A percentile compares a stretch with the other conserved stretches of the same genome.
These are phyloP conservation scores for Camellia oleifera DNA, from an alignment of 179 eudicot species.

Conservation along the genomic window DNA sequence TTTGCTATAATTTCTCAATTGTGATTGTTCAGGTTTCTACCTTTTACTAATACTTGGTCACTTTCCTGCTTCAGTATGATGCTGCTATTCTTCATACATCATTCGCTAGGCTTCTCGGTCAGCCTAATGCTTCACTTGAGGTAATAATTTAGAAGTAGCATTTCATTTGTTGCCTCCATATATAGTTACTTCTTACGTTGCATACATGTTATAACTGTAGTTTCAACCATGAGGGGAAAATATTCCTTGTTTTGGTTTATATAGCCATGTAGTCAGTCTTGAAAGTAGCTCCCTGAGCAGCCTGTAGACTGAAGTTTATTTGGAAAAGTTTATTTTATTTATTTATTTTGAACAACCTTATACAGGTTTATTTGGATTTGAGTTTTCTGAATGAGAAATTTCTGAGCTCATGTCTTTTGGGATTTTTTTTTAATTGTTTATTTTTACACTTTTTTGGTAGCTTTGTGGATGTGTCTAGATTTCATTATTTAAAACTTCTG, in stretches of 20 bases:
- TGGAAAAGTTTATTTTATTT: background rate
- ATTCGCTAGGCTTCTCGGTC: constrained; percentile 88
- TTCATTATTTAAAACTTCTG: background rate
- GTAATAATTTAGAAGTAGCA: constrained; percentile 25
- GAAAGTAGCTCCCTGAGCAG: background rate
- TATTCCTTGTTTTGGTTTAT: constrained; percentile 6
- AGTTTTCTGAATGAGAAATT: background rate
- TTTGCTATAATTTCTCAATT: background rate
- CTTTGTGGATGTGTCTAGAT: background rate
- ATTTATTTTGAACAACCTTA: too few species aligned
- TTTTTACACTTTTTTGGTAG: background rate
- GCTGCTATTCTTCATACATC: constrained; percentile 90
- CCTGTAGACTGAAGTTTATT: background rate
- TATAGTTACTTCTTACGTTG: background rate
- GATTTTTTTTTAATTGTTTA: too few species aligned
- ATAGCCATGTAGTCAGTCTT: background rate
- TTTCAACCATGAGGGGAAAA: background rate
- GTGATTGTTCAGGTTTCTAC: background rate
- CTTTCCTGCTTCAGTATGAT: constrained; percentile 66
- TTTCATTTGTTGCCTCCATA: background rate
- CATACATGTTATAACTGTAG: background rate
- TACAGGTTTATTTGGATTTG: too few species aligned
- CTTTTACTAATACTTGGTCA: background rate
- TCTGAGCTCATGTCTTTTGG: background rate
- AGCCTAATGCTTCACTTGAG: constrained; percentile 46